Evolutionary conservation across 768 basidiomycete genomes (phyloP).

Genomic region (Phanerochaete sordida): DNA sequence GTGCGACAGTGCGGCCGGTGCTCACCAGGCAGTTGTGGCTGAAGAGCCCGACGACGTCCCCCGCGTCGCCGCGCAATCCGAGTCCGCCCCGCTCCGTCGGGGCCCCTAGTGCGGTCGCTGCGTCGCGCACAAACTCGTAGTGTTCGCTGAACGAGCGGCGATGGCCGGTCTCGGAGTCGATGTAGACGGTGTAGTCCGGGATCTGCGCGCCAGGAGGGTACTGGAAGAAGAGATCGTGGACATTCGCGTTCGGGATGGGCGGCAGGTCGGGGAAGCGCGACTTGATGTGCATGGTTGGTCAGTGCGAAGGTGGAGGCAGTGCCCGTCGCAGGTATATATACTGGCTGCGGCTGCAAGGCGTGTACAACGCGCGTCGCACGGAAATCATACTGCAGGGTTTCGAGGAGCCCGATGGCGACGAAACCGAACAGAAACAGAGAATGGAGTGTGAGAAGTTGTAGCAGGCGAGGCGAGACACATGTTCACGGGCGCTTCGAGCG

Average conservation of each 20-base stretch:
- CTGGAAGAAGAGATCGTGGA: slow-evolving; percentile 6
- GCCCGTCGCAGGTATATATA: no score
- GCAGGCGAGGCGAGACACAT: no score
- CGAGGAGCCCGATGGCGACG: no score
- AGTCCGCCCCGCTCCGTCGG: not conserved
- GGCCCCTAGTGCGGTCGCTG: slow-evolving; percentile 12
- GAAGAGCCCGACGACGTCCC: slow-evolving; percentile 66
- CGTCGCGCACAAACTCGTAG: slow-evolving; percentile 9
- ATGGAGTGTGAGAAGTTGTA: no score
- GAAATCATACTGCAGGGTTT: no score
- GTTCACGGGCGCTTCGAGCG: no score
- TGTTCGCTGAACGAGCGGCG: slow-evolving; percentile 6
- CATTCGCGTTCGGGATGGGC: slow-evolving; percentile 13
- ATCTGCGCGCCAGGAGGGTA: not conserved
- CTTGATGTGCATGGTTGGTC: slow-evolving; percentile 4
- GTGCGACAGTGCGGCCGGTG: not conserved
- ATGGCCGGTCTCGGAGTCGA: slow-evolving; percentile 9
- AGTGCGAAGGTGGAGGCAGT: not conserved
- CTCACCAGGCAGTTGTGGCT: slow-evolving; percentile 67
- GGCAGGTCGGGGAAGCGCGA: slow-evolving; percentile 9
- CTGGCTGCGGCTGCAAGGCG: no score
- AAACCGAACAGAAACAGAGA: no score
- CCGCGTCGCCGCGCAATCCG: slow-evolving; percentile 28
- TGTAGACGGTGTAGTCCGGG: slow-evolving; percentile 10
- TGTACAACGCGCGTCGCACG: no score